Evolutionary conservation across 495 filamentous ascomycete species (phyloP).

Genomic region (Daldinia bambusicola): DNA sequence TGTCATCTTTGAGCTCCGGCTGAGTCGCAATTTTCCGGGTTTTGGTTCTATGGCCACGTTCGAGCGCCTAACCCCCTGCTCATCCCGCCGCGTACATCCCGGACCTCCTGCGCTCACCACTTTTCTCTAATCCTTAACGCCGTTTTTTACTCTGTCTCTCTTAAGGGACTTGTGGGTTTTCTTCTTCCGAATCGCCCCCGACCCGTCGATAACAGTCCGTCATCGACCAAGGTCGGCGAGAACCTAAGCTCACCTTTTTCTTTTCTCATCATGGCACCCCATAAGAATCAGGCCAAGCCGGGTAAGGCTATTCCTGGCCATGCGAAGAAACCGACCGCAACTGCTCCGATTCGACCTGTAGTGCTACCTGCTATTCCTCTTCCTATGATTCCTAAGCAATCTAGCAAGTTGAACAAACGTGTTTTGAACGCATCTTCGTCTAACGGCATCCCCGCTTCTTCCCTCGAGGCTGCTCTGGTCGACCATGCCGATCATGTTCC

Average conservation of each 20-base stretch:
- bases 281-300: conserved; percentile 40
- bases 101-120: conserved; percentile 26
- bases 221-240: conserved; percentile 8
- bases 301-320: conserved; percentile 38
- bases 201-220: conserved; percentile 11
- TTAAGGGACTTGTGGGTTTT: conserved; percentile 1
- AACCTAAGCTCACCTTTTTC: not conserved
- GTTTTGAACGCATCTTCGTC: conserved; percentile 29
- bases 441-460: conserved; percentile 48
- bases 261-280: conserved; percentile 41
- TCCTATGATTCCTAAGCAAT: conserved; percentile 51
- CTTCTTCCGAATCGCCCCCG: conserved; percentile 10
- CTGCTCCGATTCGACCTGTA: conserved; percentile 40
- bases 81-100: conserved; percentile 33
- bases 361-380: conserved; percentile 55
- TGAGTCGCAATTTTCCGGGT: conserved; percentile 45
- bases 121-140: conserved; percentile 10
- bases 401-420: conserved; percentile 26
- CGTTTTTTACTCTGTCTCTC: not conserved
- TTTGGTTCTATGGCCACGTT: conserved; percentile 23
- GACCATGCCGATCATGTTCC: conserved; percentile 27
- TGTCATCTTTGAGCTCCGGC: conserved; percentile 44
- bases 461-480: conserved; percentile 48
- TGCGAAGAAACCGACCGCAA: conserved; percentile 39
- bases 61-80: conserved; percentile 37